Base-by-base conservation (phyloP, 2,329 filamentous ascomycete genomes). In the Colletotrichum limetticola region DNA sequence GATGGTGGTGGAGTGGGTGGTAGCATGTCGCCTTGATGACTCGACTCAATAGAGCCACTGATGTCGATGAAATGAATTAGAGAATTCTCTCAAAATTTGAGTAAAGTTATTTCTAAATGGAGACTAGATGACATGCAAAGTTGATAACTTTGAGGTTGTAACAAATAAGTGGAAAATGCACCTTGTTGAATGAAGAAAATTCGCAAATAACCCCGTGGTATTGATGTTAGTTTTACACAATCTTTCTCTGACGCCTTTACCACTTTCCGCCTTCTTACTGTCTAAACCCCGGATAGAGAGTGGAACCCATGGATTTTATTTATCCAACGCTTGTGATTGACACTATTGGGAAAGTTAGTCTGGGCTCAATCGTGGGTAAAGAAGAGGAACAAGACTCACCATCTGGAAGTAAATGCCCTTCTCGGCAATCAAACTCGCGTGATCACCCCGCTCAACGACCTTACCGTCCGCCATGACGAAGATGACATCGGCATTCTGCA, bases 401-500 rank as follows among this genome's bases (percentile, higher is more conserved):
- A 74, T 74, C 22, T 74, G 68, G 62, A 58, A 74, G 52, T 74
- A 74, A 12, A 72, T 58, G 12, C 71, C 71, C 58, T 57, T 57
- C 62, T 67, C 63, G 24, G 68, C 68, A 46, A 74, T 67, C 26
- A 74, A 19, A 14, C 32, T 67, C 14, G 68, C 71, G 49, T 74
- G 71, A 22, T 67, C 62, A n/a, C 71, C 71, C 7, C 53, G 55
- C 73, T 87, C 85, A 0, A 85, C 76, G n/a, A 86, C 78, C 16
- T 64, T 78, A 0, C 85, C 86, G 0, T 83, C 80, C 4, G 82
- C 81, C 69, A 87, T 79, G 0, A 87, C 81, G 62, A 85, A 86
- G 37, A 87, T 86, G 0, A 80, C 75, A 74, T 87, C 84, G 0
- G 85, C 85, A 9, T 80, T 81, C 60, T 82, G 78, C 9, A 87